phyloP scores from a whole-genome alignment of 352 stramenopile genomes.

The Thalassiosira exigua region DNA sequence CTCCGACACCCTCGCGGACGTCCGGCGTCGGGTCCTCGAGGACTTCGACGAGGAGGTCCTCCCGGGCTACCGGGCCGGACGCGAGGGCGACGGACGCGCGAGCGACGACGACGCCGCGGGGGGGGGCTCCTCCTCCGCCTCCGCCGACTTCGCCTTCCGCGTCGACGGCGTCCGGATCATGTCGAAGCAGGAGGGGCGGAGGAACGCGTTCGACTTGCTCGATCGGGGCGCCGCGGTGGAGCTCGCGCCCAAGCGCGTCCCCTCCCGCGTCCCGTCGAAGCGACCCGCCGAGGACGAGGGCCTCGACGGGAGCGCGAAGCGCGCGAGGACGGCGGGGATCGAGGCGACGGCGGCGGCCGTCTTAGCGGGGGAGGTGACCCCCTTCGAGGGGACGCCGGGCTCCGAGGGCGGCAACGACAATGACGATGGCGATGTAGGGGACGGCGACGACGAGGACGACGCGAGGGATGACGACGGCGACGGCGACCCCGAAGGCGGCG shows the following conservation, averaged over 20 bases:
- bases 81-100: no score
- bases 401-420: not conserved
- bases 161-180: constrained; percentile 29
- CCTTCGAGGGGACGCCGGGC: not conserved
- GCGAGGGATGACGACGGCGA: no score
- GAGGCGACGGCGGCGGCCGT: not conserved
- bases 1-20: constrained; percentile 25
- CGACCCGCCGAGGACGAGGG: not conserved
- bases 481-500: no score
- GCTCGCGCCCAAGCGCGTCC: constrained; percentile 7
- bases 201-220: constrained; percentile 34
- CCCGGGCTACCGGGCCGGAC: not conserved
- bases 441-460: not conserved
- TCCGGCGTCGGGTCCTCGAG: constrained; percentile 32
- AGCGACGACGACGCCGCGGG: constrained; percentile 13
- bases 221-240: constrained; percentile 7
- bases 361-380: not conserved
- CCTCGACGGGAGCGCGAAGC: not conserved
- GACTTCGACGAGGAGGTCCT: constrained; percentile 45
- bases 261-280: no score
- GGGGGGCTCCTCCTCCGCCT: not conserved
- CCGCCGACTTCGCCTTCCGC: constrained; percentile 29
- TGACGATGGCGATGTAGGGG: constrained; percentile 6
- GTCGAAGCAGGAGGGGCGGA: constrained; percentile 42
- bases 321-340: not conserved